Evolutionary conservation across 2,329 filamentous ascomycete species (phyloP).

Genomic region (Fusarium concolor): DNA sequence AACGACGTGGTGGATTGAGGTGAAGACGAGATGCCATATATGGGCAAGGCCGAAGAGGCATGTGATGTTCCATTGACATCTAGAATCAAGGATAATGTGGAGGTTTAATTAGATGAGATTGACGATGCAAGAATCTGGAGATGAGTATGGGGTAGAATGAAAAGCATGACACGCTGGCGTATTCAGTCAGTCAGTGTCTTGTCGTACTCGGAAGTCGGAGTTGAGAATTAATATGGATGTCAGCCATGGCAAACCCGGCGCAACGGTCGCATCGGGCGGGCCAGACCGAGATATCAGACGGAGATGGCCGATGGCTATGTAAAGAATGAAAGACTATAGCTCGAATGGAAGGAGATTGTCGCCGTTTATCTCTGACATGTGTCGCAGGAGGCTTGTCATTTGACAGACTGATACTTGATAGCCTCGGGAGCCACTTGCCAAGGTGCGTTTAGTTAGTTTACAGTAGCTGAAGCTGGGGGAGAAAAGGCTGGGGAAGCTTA

Average conservation of each 20-base stretch:
- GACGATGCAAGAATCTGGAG: not conserved
- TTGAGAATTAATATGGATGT: not conserved
- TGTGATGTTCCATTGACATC: not conserved
- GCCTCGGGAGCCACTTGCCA: too few relatives aligned
- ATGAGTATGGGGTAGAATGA: too few relatives aligned
- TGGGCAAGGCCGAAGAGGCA: not conserved
- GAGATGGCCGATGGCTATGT: constrained; percentile 24
- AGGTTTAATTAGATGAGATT: constrained; percentile 2
- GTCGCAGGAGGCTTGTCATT: too few relatives aligned
- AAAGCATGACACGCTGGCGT: too few relatives aligned
- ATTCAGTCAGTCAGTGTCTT: too few relatives aligned
- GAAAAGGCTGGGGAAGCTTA: too few relatives aligned
- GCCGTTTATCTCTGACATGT: too few relatives aligned
- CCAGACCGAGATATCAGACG: constrained; percentile 24
- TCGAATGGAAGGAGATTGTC: constrained; percentile 23
- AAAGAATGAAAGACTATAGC: constrained; percentile 6
- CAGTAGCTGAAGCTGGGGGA: too few relatives aligned
- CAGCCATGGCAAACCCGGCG: not conserved
- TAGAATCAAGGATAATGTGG: not conserved
- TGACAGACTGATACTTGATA: too few relatives aligned
- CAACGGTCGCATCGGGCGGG: constrained; percentile 17
- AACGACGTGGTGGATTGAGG: not conserved
- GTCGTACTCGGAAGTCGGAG: too few relatives aligned
- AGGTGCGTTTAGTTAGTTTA: too few relatives aligned
- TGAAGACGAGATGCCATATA: not conserved